Evolutionary conservation across 805 yeast genomes (phyloP).

Genomic region (Nakazawaea ambrosiae): DNA sequence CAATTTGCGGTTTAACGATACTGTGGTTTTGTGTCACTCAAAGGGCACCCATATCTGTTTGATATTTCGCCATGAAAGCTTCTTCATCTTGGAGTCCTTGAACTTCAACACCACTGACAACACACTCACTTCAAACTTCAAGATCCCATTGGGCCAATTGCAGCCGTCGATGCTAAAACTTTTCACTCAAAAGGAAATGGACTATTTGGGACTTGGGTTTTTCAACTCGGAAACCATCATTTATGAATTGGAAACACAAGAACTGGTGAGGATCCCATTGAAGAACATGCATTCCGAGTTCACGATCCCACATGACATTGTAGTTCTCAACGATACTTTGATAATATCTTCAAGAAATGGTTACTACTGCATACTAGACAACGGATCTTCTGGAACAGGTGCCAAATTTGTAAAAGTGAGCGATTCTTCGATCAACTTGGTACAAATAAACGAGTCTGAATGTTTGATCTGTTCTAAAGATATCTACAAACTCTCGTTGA

Average conservation of each 20-base stretch:
- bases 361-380: not conserved
- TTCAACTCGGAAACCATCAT: conserved; percentile 4
- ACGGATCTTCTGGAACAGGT: not conserved
- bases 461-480: conserved; percentile 17
- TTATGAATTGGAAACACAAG: not conserved
- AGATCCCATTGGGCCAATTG: not conserved
- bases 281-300: not conserved
- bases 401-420: conserved; percentile 2
- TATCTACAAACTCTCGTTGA: conserved; percentile 22
- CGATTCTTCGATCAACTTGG: not conserved
- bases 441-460: not conserved
- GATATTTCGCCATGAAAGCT: not conserved
- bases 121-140: not conserved
- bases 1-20: no score
- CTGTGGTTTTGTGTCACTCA: not conserved
- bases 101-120: not conserved
- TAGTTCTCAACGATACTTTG: not conserved
- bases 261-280: not conserved
- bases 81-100: not conserved
- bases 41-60: not conserved
- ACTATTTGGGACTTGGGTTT: conserved; percentile 3
- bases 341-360: conserved; percentile 9
- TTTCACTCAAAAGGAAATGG: not conserved
- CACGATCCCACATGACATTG: conserved; percentile 7
- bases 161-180: conserved; percentile 11